Percentiles rank a stretch among this genome's conserved stretches.
Evolutionary conservation across 169 alveolate species (phyloP).

Genomic region (Cryptosporidium ubiquitum): DNA sequence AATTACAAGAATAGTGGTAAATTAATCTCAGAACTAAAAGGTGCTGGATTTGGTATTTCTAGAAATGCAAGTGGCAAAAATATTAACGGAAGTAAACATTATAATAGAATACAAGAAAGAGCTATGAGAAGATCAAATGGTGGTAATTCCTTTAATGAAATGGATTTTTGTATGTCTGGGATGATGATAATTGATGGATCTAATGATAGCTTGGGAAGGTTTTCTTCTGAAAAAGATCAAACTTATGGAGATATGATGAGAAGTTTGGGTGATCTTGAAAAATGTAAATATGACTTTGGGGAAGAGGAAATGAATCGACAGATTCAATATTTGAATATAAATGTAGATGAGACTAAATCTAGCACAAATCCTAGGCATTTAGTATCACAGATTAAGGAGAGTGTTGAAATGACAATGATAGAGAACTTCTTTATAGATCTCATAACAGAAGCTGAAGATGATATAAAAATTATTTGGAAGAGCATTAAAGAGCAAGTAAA

Average conservation of each 20-base stretch:
- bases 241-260: not conserved
- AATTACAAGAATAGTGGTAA: not conserved
- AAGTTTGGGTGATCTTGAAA: not conserved
- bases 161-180: constrained; percentile 39
- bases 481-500: constrained; percentile 34
- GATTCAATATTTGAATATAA: not conserved
- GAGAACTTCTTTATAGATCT: constrained; percentile 54
- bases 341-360: not conserved
- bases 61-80: not conserved
- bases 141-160: not conserved
- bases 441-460: constrained; percentile 58
- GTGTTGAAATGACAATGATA: constrained; percentile 18
- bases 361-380: constrained; percentile 31
- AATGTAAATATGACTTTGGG: not conserved
- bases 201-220: not conserved
- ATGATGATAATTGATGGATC: not conserved
- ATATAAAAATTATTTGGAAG: constrained; percentile 53
- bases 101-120: not conserved
- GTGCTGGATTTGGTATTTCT: not conserved
- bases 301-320: not conserved
- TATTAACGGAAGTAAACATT: not conserved
- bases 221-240: not conserved
- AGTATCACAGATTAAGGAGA: constrained; percentile 22
- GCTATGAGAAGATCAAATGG: not conserved
- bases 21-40: not conserved